Base-by-base conservation (phyloP, 1,284 basidiomycete genomes). In the Rugosomyces carneus region DNA sequence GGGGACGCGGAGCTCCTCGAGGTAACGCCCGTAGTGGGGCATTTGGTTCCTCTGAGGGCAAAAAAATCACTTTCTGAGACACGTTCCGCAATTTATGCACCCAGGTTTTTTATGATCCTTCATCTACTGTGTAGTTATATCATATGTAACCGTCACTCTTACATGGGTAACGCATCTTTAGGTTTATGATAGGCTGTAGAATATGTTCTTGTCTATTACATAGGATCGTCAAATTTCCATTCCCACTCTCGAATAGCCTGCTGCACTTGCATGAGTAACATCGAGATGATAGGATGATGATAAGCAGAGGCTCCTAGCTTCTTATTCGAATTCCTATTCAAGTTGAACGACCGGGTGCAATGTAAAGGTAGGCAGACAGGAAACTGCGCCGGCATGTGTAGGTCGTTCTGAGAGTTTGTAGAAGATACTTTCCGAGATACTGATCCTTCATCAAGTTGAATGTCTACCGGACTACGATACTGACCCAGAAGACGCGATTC, bases 51-150 rank as follows among this genome's bases (percentile, higher is more conserved):
- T 80, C 80, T 48, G 79, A 84, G 57, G 93, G 93, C 56, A 86
- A 76, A 68, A 95, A 93, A 74, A 84, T 77, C 50, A 87, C 81
- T 15, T 95, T 94, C 62, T 71, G n/a, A 36, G 3, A 38, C 9
- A 13, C 27, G 16, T 27, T 23, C 15, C 18, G 6, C 10, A 37
- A 7, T 8, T 37, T 47, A 34, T 23, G 29, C 27, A 21, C 40
- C 24, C 37, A 44, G 37, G 4, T 23, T 39, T 37, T 15, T 38
- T 38, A 13, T 44, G 37, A 47, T n/a, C 43, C 23, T 44, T 51
- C 44, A n/a, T 39, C 23, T 51, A 46, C 49, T 37, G 13, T 42
- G 41, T 45, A 43, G 31, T 48, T 47, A 40, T 39, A 37, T 42
- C 27, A 29, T 10, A 29, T 29, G 10, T 29, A 29, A 9, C 9